Evolutionary conservation across 208 protist genomes (phyloP).

Genomic region (Wallacemonas rigidus): DNA sequence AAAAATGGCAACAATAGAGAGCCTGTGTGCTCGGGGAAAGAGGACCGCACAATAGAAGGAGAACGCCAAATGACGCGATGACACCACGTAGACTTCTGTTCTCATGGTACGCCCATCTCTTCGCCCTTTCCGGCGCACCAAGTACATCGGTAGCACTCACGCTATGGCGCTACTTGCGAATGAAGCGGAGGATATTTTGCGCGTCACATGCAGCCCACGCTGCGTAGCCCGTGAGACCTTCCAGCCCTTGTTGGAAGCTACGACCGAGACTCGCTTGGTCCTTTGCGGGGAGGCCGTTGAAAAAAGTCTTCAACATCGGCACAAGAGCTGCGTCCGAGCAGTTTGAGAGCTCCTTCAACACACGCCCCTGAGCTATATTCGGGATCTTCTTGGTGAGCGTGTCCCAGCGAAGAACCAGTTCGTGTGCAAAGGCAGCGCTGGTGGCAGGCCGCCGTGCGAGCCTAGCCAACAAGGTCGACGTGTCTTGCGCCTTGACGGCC

Average conservation of each 20-base stretch:
- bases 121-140: too few species aligned
- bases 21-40: too few species aligned
- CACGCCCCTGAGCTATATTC: conserved; percentile 44
- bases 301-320: conserved; percentile 53
- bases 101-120: too few species aligned
- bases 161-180: background rate
- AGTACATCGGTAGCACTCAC: too few species aligned
- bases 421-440: conserved; percentile 30
- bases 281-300: conserved; percentile 33
- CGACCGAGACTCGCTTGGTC: conserved; percentile 41
- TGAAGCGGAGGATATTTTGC: conserved; percentile 23
- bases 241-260: conserved; percentile 59
- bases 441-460: conserved; percentile 36
- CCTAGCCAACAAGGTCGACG: conserved; percentile 45
- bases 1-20: conserved; percentile 7
- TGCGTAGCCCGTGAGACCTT: conserved; percentile 49
- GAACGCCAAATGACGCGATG: too few species aligned
- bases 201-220: conserved; percentile 43
- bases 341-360: conserved; percentile 55
- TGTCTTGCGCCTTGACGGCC: conserved; percentile 66
- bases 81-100: too few species aligned
- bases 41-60: too few species aligned
- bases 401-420: conserved; percentile 48
- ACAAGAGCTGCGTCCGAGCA: conserved; percentile 37
- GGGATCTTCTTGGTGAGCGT: conserved; percentile 49